Base-by-base conservation (phyloP, 2,329 filamentous ascomycete genomes). In the Chrysoporthe cubensis region DNA sequence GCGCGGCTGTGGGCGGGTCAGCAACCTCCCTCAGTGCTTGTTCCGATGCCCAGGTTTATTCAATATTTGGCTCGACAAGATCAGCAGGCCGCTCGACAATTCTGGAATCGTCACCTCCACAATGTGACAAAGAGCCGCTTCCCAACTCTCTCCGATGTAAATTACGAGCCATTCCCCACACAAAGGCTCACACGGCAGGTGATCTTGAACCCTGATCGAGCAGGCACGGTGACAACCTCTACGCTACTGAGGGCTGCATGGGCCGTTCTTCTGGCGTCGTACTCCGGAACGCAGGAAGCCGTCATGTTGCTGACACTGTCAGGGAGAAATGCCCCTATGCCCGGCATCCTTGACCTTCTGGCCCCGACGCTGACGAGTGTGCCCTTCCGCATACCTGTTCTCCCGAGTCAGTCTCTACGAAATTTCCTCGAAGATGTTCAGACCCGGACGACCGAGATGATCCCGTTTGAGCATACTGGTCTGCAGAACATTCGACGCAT, bases 401-500 rank as follows among this genome's bases (percentile, higher is more conserved):
- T 52, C 5, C 21, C 48, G 1, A 32, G 48, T 4, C 48, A 52
- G 9, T 26, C 48, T 14, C 48, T 32, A 6, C 14, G 14, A 3
- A 11, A 52, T 32, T 52, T 52, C 48, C 48, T 52, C 7, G 16
- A 48, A 21, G 44, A 48, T 9, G 16, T 48, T 5, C 44, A 48
- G 44, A n/a, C 16, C 16, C 18, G 44, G 6, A 48, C 18, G 16
- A n/a, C 44, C n/a, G 44, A 48, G 16, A 48, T 48, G 70, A 89
- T 90, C 8, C 85, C 87, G 0, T 84, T 90, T 73, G 86, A 91
- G 74, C 88, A 91, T 73, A 81, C 85, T 59, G 86, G 86, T 34
- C 76, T 88, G 42, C 86, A 88, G 71, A 80, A 87, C 70, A 88
- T 88, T 42, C 44, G 44, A n/a, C 44, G 44, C 18, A 6, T 48